A percentile compares a stretch with the other conserved stretches of the same genome.
Conservation (phyloP, 2,329 filamentous ascomycete species). For the Penicillium brasilianum region DNA sequence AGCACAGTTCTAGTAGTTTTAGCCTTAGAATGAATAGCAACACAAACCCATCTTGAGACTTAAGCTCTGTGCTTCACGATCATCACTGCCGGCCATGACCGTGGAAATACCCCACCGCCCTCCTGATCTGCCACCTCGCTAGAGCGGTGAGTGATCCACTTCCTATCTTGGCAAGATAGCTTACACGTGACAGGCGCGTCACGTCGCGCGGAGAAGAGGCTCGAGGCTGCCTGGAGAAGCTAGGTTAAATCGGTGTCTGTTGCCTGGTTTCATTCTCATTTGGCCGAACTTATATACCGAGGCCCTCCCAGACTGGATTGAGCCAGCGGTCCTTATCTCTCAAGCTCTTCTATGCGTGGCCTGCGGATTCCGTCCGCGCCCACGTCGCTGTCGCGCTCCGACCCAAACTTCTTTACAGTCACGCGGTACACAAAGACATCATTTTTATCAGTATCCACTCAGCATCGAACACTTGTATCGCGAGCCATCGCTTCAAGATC, state of each 20-base stretch:
- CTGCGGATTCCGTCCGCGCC: constrained; percentile 22
- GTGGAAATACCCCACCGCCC: constrained; percentile 28
- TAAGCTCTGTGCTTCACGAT: not conserved
- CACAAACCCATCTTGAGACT: constrained; percentile 6
- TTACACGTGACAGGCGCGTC: constrained; percentile 29
- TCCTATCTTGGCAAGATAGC: constrained; percentile 16
- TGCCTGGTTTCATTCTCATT: constrained; percentile 11
- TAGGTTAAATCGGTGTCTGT: not conserved
- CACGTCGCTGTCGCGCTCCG: constrained; percentile 23
- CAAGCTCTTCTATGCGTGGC: constrained; percentile 23
- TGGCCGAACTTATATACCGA: not conserved
- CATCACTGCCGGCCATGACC: not conserved
- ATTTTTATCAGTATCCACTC: not conserved
- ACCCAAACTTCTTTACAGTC: constrained; percentile 9
- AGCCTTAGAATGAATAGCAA: not conserved
- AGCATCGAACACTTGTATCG: too few relatives aligned
- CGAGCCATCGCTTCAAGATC: not conserved
- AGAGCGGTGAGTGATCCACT: constrained; percentile 28
- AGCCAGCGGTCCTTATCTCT: not conserved
- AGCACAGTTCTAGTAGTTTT: not conserved
- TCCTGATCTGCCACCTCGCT: constrained; percentile 31
- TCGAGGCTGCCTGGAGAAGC: constrained; percentile 5
- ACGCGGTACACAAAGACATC: not conserved
- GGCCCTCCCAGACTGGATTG: not conserved
- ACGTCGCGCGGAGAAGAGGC: constrained; percentile 24